A percentile compares a stretch with the other conserved stretches of the same genome.
These are phyloP conservation scores for Phytophthora tentaculata DNA, from an alignment of 352 stramenopile species.

Conservation along the genomic window DNA sequence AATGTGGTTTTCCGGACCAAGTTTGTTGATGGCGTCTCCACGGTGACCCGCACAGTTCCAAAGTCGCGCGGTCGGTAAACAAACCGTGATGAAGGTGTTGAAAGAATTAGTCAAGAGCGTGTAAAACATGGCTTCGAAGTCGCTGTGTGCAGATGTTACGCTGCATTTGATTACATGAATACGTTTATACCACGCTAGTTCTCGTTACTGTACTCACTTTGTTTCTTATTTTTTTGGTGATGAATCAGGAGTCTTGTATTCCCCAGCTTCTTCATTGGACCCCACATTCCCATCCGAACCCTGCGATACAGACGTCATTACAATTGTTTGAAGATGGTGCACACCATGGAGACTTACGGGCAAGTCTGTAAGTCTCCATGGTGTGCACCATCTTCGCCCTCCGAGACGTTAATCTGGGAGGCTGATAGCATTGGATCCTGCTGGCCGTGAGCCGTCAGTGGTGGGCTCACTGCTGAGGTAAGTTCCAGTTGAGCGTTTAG, in stretches of 20 bases:
- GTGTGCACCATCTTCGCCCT: constrained; percentile 10
- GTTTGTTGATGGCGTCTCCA: constrained; percentile 99
- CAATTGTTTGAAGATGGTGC: background rate
- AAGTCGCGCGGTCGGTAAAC: constrained; percentile 53
- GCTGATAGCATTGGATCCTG: constrained; percentile 13
- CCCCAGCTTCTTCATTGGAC: background rate
- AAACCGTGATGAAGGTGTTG: background rate
- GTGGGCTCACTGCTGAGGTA: constrained; percentile 28
- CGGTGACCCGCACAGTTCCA: constrained; percentile 94
- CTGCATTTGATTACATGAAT: constrained; percentile 26
- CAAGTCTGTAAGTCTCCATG: background rate
- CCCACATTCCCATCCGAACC: too few species aligned
- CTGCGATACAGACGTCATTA: background rate
- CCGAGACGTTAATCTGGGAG: constrained; percentile 28
- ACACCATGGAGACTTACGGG: too few species aligned
- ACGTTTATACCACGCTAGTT: constrained; percentile 14
- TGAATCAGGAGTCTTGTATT: background rate
- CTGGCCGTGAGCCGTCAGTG: background rate
- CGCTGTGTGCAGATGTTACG: constrained; percentile 10
- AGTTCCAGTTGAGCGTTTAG: constrained; percentile 52
- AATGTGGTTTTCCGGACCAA: constrained; percentile 99
- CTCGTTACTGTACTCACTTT: background rate
- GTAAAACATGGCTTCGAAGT: constrained; percentile 6
- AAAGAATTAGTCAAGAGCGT: too few species aligned
- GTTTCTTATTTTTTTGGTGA: background rate